phyloP scores from a whole-genome alignment of 164 flowering plant species.

The Chimonanthus praecox region DNA sequence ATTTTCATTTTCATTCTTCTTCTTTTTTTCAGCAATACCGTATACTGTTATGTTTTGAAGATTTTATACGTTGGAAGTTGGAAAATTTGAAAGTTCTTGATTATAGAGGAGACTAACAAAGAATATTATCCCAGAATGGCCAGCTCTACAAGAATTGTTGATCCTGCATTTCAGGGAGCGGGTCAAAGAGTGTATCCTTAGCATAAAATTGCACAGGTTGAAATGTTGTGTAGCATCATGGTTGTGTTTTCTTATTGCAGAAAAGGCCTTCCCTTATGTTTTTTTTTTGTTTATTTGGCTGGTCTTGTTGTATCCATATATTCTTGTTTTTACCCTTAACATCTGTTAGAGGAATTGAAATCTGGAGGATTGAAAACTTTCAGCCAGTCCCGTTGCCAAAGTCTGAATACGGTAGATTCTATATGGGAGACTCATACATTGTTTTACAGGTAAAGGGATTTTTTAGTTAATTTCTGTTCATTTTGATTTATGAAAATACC shows the following conservation, averaged over 20 bases:
- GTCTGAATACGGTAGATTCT: slow-evolving; percentile 88
- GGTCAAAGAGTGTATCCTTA: background rate
- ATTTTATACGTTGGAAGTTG: background rate
- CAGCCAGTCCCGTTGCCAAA: slow-evolving; percentile 84
- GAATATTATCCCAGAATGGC: background rate
- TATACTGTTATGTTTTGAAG: background rate
- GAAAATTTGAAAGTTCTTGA: background rate
- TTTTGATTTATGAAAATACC: background rate
- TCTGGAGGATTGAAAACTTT: slow-evolving; percentile 91
- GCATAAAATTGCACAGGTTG: background rate
- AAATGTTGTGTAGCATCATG: background rate
- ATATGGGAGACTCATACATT: slow-evolving; percentile 78
- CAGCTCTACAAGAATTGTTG: background rate
- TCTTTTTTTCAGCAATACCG: background rate
- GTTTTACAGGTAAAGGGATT: slow-evolving; percentile 59
- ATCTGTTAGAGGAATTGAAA: slow-evolving; percentile 72
- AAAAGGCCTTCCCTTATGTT: background rate
- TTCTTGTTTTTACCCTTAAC: slow-evolving; percentile 36
- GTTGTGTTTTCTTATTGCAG: background rate
- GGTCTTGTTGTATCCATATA: background rate
- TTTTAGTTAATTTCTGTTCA: background rate
- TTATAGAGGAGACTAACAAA: background rate
- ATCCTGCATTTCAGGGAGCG: background rate
- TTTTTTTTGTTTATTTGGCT: no score
- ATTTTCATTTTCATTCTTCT: no score